These are phyloP conservation scores for Ophiocytium majus DNA, from an alignment of 352 stramenopile species.

Conservation along the genomic window DNA sequence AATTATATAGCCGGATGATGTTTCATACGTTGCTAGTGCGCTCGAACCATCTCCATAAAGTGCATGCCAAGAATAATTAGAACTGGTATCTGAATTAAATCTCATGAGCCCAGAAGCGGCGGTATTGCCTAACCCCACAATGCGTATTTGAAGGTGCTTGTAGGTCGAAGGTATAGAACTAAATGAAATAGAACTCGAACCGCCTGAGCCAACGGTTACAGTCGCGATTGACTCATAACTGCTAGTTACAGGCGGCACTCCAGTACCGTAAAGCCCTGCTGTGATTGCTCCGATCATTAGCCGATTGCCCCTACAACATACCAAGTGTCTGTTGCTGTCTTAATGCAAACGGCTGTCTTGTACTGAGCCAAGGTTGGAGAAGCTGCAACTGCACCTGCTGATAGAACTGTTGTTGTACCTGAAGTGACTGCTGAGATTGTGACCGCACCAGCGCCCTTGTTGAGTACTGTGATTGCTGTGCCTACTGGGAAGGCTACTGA, in stretches of 20 bases:
- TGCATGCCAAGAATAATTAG: no score
- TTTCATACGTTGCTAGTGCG: no score
- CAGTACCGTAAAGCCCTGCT: neutral
- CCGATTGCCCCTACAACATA: neutral
- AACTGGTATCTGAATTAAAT: conserved; percentile 4
- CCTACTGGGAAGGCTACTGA: neutral
- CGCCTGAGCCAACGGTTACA: neutral
- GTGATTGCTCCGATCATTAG: neutral
- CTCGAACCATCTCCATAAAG: no score
- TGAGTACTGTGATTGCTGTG: neutral
- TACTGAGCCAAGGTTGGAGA: neutral
- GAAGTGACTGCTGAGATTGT: conserved; percentile 8
- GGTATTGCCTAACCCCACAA: neutral
- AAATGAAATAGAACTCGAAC: neutral
- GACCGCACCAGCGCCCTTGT: neutral
- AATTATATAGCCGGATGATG: no score
- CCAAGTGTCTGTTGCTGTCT: conserved; percentile 12
- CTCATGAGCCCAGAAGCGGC: neutral
- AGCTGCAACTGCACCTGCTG: neutral
- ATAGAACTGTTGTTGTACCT: neutral
- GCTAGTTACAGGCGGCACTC: neutral
- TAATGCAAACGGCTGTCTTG: neutral
- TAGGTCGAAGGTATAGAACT: neutral
- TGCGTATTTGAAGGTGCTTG: neutral
- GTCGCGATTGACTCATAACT: conserved; percentile 10